Evolutionary conservation across 2,329 filamentous ascomycete genomes (phyloP), one percentile per base, ranked within the genome.

Genomic region (Tolypocladium album): DNA sequence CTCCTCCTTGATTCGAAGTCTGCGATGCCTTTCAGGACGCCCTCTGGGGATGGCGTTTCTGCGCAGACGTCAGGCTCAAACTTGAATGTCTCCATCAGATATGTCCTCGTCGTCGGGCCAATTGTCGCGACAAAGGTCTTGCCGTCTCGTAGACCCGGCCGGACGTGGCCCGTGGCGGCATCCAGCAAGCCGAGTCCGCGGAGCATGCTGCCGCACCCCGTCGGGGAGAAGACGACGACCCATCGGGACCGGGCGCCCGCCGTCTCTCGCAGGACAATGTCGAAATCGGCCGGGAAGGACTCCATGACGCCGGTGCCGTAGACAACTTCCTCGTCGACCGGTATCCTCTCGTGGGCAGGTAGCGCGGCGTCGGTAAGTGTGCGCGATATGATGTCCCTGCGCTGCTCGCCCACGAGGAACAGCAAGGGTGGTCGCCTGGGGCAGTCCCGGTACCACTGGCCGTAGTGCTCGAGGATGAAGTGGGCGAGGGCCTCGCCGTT

Each of bases 401-500:
- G 83, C 70, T 92, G 89, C 70, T 97, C 93, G 24, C 94, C 94
- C 0, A 96, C 92, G 17, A 95, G 82, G 71, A 97, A 99, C 1
- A 97, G 76, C 6, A 97, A 72, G 0, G 88, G 82, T 0, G 84
- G 85, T 66, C 85, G 84, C 17, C 65, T 67, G 13, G 70, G 56
- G 57, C 72, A 69, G 43, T 71, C 71, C 42, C 69, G 63, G 64
- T 84, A 80, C 78, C 79, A 81, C 57, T 75, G 68, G 31, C 67
- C 83, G 69, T 96, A 96, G 70, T 96, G 88, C 2, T 85, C 75
- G 7, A 96, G 78, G 59, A 99, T 97, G 68, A 87, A 88, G 7
- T 81, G 75, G 0, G 92, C 88, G 36, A 99, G 81, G 2, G 82
- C 84, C 64, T 93, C 90, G 38, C 93, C 94, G 65, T 88, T 96